Conservation (phyloP, 306 rosid species). For the Cucurbita pepo region DNA sequence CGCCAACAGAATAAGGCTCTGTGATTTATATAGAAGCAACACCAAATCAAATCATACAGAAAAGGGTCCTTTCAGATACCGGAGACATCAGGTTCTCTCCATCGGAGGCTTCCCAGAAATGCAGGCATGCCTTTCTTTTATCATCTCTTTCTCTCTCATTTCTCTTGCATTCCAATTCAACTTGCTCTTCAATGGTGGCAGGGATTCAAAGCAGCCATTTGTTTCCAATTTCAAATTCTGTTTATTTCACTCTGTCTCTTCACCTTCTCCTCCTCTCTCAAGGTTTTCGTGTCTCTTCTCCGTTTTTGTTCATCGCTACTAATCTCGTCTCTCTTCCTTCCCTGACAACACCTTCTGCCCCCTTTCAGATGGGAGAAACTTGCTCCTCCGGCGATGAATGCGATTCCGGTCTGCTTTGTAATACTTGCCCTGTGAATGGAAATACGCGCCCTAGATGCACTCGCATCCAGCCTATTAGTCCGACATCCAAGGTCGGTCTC, state of each 20-base stretch:
- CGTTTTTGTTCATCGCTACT: neutral
- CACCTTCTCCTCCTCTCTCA: constrained; percentile 27
- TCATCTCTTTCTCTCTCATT: neutral
- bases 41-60: neutral
- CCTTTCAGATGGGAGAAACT: constrained; percentile 78
- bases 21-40: neutral
- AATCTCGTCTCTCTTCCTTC: neutral
- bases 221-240: constrained; percentile 18
- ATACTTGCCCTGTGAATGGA: constrained; percentile 62
- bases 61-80: neutral
- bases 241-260: constrained; percentile 36
- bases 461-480: constrained; percentile 44
- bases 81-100: neutral
- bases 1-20: neutral
- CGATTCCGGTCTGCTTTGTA: constrained; percentile 55
- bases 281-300: constrained; percentile 28
- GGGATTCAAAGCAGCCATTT: constrained; percentile 7
- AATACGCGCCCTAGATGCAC: constrained; percentile 81
- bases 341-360: neutral
- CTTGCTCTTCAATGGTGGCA: constrained; percentile 13
- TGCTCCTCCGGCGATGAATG: constrained; percentile 47
- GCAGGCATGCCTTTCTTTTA: neutral
- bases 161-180: neutral
- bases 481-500: constrained; percentile 43
- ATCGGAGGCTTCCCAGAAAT: neutral